Evolutionary conservation across 495 filamentous ascomycete genomes (phyloP).

Genomic region (Hyaloscypha bicolor): DNA sequence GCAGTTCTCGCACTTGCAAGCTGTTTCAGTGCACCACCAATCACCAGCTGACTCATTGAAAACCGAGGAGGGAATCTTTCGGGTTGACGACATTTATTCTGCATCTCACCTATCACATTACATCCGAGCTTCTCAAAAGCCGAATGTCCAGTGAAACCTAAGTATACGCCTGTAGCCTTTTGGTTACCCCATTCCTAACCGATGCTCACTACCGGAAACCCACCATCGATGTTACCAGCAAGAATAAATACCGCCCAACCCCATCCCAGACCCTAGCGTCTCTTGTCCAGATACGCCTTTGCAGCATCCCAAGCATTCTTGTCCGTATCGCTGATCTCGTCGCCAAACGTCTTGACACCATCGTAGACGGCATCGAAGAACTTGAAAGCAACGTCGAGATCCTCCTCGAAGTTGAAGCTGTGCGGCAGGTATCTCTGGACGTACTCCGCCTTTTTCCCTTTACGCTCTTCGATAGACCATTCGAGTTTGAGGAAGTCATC

Average conservation of each 20-base stretch:
- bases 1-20: too few relatives aligned
- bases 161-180: neutral
- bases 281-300: slow-evolving; percentile 60
- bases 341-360: slow-evolving; percentile 66
- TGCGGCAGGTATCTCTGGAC: slow-evolving; percentile 72
- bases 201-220: neutral
- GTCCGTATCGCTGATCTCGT: slow-evolving; percentile 59
- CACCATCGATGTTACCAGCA: neutral
- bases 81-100: slow-evolving; percentile 11
- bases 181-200: neutral
- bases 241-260: slow-evolving; percentile 30
- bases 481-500: slow-evolving; percentile 74
- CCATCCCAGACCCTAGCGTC: slow-evolving; percentile 38
- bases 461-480: slow-evolving; percentile 60
- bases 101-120: neutral
- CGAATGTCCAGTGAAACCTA: neutral
- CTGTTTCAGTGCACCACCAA: too few relatives aligned
- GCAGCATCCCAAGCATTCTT: slow-evolving; percentile 65
- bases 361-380: slow-evolving; percentile 81
- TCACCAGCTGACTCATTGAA: too few relatives aligned
- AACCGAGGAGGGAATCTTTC: neutral
- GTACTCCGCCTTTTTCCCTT: slow-evolving; percentile 54
- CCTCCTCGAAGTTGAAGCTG: slow-evolving; percentile 71
- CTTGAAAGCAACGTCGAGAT: slow-evolving; percentile 77
- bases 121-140: neutral